phyloP scores from a whole-genome alignment of 2,329 filamentous ascomycete genomes.

The Paecilomyces formosus region DNA sequence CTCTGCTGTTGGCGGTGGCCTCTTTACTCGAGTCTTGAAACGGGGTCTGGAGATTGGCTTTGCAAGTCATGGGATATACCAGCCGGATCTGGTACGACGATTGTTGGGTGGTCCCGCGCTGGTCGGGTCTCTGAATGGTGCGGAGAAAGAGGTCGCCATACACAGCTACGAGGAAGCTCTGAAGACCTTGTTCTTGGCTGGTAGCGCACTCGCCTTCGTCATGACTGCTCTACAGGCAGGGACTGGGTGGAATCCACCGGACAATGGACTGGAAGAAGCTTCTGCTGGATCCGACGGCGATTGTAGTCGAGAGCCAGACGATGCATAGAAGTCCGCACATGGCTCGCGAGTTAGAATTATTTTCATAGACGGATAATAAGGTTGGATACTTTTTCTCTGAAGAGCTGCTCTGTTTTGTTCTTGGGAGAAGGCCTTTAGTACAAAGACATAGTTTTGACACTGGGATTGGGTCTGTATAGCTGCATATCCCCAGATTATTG shows the following conservation, averaged over 20 bases:
- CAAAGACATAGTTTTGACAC: neutral
- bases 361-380: neutral
- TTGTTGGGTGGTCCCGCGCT: conserved; percentile 53
- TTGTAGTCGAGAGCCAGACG: neutral
- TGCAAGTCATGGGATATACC: conserved; percentile 31
- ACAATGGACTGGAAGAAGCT: conserved; percentile 14
- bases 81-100: conserved; percentile 43
- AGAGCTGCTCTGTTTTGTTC: neutral
- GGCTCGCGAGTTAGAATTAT: neutral
- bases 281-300: neutral
- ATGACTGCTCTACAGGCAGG: conserved; percentile 50
- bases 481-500: neutral
- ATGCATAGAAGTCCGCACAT: neutral
- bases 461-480: neutral
- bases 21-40: conserved; percentile 59
- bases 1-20: conserved; percentile 68
- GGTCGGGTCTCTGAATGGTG: conserved; percentile 42
- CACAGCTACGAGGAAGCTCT: conserved; percentile 49
- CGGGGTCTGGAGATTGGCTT: conserved; percentile 53
- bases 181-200: conserved; percentile 46
- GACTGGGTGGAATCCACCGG: conserved; percentile 47
- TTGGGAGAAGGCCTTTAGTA: neutral
- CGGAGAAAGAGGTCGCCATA: conserved; percentile 46
- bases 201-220: conserved; percentile 40
- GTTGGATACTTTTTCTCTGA: no score